Percentiles rank a stretch among this genome's conserved stretches.
phyloP scores from a whole-genome alignment of 371 early-diverging fungal genomes.

The Nosema granulosis region DNA sequence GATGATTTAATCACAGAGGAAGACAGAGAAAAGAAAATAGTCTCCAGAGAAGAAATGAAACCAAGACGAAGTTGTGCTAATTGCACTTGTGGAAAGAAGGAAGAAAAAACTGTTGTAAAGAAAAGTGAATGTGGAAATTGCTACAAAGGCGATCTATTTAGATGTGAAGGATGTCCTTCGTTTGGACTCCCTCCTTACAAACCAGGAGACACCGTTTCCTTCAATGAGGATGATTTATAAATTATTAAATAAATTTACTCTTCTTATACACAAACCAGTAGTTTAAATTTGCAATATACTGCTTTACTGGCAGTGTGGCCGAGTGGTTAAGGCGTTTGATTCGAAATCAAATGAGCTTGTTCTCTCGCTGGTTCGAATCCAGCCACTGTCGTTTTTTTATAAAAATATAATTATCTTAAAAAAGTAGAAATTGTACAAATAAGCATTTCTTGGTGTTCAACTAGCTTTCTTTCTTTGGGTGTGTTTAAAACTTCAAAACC shows the following conservation, averaged over 20 bases:
- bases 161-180: conserved; percentile 92
- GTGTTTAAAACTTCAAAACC: no score
- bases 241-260: not conserved
- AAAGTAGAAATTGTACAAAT: no score
- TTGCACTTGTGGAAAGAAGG: conserved; percentile 60
- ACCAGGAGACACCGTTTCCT: conserved; percentile 82
- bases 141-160: conserved; percentile 94
- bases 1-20: not conserved
- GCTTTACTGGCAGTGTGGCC: conserved; percentile 18
- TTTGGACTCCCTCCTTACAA: conserved; percentile 94
- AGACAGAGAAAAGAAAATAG: not conserved
- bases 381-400: conserved; percentile 34
- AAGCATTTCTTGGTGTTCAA: no score
- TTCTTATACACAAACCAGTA: not conserved
- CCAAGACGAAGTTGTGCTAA: conserved; percentile 48
- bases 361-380: conserved; percentile 49
- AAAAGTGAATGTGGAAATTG: conserved; percentile 72
- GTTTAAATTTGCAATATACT: not conserved
- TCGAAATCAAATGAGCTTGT: conserved; percentile 42
- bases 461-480: no score
- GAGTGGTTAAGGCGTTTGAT: conserved; percentile 47
- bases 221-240: conserved; percentile 24
- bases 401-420: no score
- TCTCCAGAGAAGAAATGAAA: not conserved
- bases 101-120: conserved; percentile 16